Evolutionary conservation across 1,284 basidiomycete species (phyloP).

Genomic region (Cutaneotrichosporon arboriforme): DNA sequence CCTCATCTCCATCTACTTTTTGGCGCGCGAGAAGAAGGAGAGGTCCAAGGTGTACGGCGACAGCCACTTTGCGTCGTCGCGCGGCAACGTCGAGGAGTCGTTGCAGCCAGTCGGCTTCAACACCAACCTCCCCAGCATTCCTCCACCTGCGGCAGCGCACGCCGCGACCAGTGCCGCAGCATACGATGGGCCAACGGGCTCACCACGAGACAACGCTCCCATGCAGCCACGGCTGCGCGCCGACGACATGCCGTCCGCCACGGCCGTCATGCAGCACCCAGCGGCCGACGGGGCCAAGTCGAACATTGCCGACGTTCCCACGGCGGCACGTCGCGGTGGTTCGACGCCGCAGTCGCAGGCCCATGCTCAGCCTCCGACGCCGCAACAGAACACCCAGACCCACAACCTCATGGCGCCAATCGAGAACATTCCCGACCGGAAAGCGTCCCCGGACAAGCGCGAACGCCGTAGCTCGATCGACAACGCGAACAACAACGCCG

Average conservation of each 20-base stretch:
- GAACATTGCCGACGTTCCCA: conserved; percentile 38
- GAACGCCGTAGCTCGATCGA: conserved; percentile 60
- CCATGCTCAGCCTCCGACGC: conserved; percentile 9
- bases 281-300: conserved; percentile 38
- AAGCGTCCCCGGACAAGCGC: conserved; percentile 49
- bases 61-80: conserved; percentile 89
- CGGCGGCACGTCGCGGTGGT: conserved; percentile 48
- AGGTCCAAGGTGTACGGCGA: conserved; percentile 87
- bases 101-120: conserved; percentile 55
- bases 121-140: conserved; percentile 73
- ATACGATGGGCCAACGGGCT: conserved; percentile 42
- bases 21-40: conserved; percentile 91
- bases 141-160: conserved; percentile 62
- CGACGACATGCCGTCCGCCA: conserved; percentile 26
- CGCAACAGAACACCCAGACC: background rate
- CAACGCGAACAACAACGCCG: conserved; percentile 31
- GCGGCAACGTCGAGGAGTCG: conserved; percentile 53
- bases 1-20: conserved; percentile 91
- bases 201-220: background rate
- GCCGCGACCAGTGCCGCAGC: conserved; percentile 41
- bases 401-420: background rate
- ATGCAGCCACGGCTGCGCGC: conserved; percentile 33
- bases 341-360: conserved; percentile 9
- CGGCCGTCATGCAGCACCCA: conserved; percentile 46
- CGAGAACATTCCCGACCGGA: too few relatives aligned